A percentile compares a stretch with the other conserved stretches of the same genome.
Evolutionary conservation across 139 green algal genomes (phyloP).

Genomic region (Chlorella vulgaris): DNA sequence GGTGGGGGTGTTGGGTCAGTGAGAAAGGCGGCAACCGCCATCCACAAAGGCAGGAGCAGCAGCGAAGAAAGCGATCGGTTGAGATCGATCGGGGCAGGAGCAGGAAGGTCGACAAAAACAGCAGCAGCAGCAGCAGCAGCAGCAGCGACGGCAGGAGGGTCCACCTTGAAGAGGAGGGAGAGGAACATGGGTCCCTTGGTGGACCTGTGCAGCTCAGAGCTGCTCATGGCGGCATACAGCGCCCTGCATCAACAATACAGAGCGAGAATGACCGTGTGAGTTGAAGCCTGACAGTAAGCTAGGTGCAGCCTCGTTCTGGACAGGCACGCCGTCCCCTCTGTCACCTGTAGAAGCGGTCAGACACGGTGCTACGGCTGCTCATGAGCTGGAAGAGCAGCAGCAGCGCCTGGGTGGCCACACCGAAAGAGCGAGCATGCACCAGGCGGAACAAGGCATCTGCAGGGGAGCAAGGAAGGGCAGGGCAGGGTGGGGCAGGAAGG

Average conservation of each 20-base stretch:
- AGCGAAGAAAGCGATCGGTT: too few species aligned
- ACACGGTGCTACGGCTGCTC: constrained; percentile 57
- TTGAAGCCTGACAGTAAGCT: too few species aligned
- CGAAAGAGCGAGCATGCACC: constrained; percentile 85
- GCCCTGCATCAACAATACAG: too few species aligned
- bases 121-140: not conserved
- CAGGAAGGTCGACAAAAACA: not conserved
- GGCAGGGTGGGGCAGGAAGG: not conserved
- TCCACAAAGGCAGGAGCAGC: not conserved
- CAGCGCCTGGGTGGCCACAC: constrained; percentile 86
- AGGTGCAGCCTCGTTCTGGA: too few species aligned
- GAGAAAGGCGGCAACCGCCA: not conserved
- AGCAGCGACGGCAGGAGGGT: not conserved
- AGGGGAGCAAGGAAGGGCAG: too few species aligned
- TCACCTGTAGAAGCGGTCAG: constrained; percentile 86
- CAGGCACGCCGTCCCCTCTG: not conserved
- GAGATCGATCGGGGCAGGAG: not conserved
- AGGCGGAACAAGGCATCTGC: constrained; percentile 88
- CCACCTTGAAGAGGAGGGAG: constrained; percentile 84
- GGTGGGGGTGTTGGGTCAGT: not conserved
- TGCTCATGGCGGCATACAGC: constrained; percentile 78
- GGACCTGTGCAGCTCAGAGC: constrained; percentile 45
- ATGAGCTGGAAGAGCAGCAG: constrained; percentile 91
- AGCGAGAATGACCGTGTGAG: too few species aligned
- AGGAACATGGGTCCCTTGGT: constrained; percentile 86